phyloP scores from a whole-genome alignment of 1,284 basidiomycete genomes.

The Golubevia sp. region DNA sequence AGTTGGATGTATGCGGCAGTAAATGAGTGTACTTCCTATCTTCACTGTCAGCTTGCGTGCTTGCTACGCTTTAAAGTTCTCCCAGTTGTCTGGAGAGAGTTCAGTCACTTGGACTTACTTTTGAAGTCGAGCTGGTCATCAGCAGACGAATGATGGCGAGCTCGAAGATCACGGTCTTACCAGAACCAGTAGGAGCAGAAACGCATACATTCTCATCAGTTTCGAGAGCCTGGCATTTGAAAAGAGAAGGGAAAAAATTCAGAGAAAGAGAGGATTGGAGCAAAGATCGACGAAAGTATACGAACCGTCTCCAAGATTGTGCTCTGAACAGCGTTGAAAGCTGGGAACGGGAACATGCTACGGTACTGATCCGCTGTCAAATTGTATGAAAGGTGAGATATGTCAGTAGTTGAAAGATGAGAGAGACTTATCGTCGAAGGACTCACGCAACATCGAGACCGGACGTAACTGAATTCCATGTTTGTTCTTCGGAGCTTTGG shows the following conservation, averaged over 20 bases:
- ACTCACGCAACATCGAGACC: slow-evolving; percentile 73
- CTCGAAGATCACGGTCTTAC: slow-evolving; percentile 77
- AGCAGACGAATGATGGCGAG: slow-evolving; percentile 82
- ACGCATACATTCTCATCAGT: slow-evolving; percentile 76
- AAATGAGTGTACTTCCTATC: no score
- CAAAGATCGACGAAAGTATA: slow-evolving; percentile 3
- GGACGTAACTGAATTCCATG: slow-evolving; percentile 69
- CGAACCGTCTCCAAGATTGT: slow-evolving; percentile 76
- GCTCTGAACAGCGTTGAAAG: slow-evolving; percentile 89
- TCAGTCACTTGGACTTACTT: no score
- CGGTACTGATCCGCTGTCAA: slow-evolving; percentile 78
- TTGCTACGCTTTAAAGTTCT: no score
- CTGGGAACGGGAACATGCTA: slow-evolving; percentile 79
- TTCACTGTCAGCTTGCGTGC: no score
- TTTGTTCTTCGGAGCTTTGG: slow-evolving; percentile 62
- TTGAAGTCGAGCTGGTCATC: slow-evolving; percentile 65
- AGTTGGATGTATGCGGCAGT: not conserved
- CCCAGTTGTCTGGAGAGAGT: no score
- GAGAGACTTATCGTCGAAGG: slow-evolving; percentile 8
- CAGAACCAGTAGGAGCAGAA: slow-evolving; percentile 44
- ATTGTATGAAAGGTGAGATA: not conserved
- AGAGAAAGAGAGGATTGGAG: not conserved
- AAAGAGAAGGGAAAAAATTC: slow-evolving; percentile 3
- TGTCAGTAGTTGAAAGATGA: slow-evolving; percentile 1
- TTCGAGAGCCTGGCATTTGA: slow-evolving; percentile 68